Evolutionary conservation across 73 alveolate genomes (phyloP), one percentile per base, ranked within the genome.

Genomic region (Vitrella brassicaformis): DNA sequence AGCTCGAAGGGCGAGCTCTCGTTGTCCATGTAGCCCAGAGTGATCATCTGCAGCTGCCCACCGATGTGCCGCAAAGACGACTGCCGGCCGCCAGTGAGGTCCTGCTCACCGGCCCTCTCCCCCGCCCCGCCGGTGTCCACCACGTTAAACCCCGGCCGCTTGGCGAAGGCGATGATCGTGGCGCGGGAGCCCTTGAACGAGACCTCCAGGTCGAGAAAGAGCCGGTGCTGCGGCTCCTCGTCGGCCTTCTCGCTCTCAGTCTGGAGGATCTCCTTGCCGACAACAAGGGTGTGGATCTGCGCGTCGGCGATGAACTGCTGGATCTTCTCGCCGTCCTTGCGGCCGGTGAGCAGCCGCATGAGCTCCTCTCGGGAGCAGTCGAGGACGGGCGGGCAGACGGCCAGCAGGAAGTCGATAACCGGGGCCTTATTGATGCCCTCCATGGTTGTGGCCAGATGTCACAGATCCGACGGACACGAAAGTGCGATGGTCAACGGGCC

Each of bases 1-100:
- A 75, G 28, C 56, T 75, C 82, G 45, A 75, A 75, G 27, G 82
- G 82, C 19, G 82, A 67, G 71, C 75, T 66, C 74, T 39, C 56
- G 4, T 4, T 14, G 56, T 39, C 56, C 56, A 39, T 8, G 14
- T 39, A 39, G 22, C 56, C 56, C 56, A 39, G 56, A 14, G 56
- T 39, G 22, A 39, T 14, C 22, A 39, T 39, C 56, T 39, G 56
- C 4, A 39, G 56, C 14, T 39, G 56, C 14, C 56, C 56, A 39
- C 56, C 56, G 14, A 39, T 39, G 56, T 39, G 4, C 56, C 14
- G 4, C 56, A 39, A 14, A 39, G 22, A 8, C 56, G 56, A 4
- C 14, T 39, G 56, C 56, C 56, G 22, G 22, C 56, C 56, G 14
- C 22, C 22, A 14, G 56, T 14, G 56, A 14, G 4, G 14, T 4